These are phyloP conservation scores for Nakaseomyces nivariensis DNA, from an alignment of 1,139 yeast genomes.

Conservation along the genomic window DNA sequence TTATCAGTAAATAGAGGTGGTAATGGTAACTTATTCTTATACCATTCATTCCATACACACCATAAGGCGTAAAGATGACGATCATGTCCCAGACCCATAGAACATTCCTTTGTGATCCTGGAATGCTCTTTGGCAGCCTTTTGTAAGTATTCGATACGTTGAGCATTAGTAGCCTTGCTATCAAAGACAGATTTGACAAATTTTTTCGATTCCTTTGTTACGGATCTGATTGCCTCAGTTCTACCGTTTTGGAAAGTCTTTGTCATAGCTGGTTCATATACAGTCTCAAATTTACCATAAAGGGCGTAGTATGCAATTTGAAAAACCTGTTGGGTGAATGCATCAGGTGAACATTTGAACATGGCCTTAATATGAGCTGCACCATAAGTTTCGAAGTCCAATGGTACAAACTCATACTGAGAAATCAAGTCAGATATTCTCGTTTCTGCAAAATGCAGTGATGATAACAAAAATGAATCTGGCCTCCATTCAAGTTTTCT, in stretches of 20 bases:
- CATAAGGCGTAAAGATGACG: conserved; percentile 81
- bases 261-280: conserved; percentile 96
- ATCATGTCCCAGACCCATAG: conserved; percentile 79
- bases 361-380: conserved; percentile 60
- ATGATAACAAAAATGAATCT: conserved; percentile 65
- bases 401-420: conserved; percentile 77
- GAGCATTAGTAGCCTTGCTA: conserved; percentile 45
- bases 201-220: conserved; percentile 65
- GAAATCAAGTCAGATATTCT: conserved; percentile 76
- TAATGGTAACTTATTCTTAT: conserved; percentile 37
- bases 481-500: conserved; percentile 84
- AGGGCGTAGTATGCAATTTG: conserved; percentile 88
- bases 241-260: conserved; percentile 79
- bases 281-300: conserved; percentile 86
- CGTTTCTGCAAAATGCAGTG: conserved; percentile 85
- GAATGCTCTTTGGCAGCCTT: conserved; percentile 67
- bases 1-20: conserved; percentile 68
- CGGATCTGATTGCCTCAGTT: conserved; percentile 85
- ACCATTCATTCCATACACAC: conserved; percentile 78
- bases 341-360: conserved; percentile 89
- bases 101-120: conserved; percentile 54
- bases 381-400: conserved; percentile 72
- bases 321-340: conserved; percentile 88
- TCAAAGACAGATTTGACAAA: conserved; percentile 84
- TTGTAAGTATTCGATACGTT: conserved; percentile 51